A percentile compares a stretch with the other conserved stretches of the same genome.
Evolutionary conservation across 495 filamentous ascomycete genomes (phyloP).

Genomic region (Podospora pseudocomata): DNA sequence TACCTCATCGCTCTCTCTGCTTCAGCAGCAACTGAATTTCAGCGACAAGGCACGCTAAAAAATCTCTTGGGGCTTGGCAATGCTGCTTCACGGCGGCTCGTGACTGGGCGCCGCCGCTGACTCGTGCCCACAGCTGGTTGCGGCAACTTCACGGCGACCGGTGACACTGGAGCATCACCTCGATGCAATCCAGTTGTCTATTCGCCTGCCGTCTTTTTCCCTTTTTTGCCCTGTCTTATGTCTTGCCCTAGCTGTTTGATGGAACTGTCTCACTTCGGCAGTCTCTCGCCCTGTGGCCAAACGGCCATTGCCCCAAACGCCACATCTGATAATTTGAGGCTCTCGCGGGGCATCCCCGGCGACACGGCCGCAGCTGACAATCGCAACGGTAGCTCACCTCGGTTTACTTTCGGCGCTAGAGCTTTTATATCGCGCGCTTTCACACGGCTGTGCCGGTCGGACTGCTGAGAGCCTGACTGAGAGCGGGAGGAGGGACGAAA

Average conservation of each 20-base stretch:
- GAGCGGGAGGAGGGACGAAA: too few species aligned
- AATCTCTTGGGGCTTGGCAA: slow-evolving; percentile 23
- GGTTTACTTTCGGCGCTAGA: neutral
- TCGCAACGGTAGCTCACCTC: neutral
- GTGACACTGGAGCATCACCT: neutral
- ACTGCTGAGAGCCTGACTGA: neutral
- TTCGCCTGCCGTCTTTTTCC: neutral
- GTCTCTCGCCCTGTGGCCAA: neutral
- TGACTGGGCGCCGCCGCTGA: slow-evolving; percentile 14
- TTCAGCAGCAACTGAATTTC: neutral
- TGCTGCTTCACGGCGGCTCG: slow-evolving; percentile 5
- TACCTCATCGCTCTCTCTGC: neutral
- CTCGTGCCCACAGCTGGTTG: slow-evolving; percentile 11
- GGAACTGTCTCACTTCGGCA: neutral
- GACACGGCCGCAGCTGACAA: neutral
- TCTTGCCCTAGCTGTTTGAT: too few species aligned
- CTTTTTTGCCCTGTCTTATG: neutral
- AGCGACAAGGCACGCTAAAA: slow-evolving; percentile 21
- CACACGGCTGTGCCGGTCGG: neutral
- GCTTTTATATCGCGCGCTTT: slow-evolving; percentile 11
- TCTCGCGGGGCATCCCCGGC: neutral
- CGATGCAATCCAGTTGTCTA: neutral
- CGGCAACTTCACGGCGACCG: neutral
- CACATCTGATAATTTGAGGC: neutral
- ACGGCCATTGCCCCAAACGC: neutral